Percentiles rank a stretch among this genome's conserved stretches.
Conservation (phyloP, 2,329 filamentous ascomycete species). For the Fusarium tanahbumbuense region DNA sequence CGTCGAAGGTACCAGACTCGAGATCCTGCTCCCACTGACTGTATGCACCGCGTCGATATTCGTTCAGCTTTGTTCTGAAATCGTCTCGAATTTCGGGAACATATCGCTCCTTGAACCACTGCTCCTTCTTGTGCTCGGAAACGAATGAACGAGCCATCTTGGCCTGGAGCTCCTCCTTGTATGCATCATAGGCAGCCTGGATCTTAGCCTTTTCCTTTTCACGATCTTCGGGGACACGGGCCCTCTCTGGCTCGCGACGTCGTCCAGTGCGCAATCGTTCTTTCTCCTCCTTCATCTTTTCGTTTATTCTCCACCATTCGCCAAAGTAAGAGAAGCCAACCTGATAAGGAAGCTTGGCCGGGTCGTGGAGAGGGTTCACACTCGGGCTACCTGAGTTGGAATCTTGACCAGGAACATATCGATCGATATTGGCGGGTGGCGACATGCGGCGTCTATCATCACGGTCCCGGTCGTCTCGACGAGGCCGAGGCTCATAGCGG, state of each 20-base stretch:
- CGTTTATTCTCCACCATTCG: slow-evolving; percentile 87
- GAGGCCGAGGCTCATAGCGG: slow-evolving; percentile 77
- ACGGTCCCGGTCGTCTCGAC: slow-evolving; percentile 74
- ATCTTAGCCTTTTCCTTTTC: slow-evolving; percentile 84
- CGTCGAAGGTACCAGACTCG: slow-evolving; percentile 87
- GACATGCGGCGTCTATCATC: slow-evolving; percentile 74
- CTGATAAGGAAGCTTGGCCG: slow-evolving; percentile 78
- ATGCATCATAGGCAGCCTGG: slow-evolving; percentile 74
- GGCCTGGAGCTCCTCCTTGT: slow-evolving; percentile 75
- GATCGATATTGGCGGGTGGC: slow-evolving; percentile 79
- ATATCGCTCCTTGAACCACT: slow-evolving; percentile 98
- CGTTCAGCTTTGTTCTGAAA: slow-evolving; percentile 79
- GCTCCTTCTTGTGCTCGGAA: slow-evolving; percentile 89
- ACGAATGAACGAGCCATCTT: slow-evolving; percentile 93
- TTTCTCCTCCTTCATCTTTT: slow-evolving; percentile 84
- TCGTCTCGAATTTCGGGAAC: slow-evolving; percentile 82
- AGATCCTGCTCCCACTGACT: slow-evolving; percentile 91
- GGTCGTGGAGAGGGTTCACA: slow-evolving; percentile 77
- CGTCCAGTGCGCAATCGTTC: slow-evolving; percentile 77
- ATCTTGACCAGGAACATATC: slow-evolving; percentile 83
- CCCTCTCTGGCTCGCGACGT: slow-evolving; percentile 71
- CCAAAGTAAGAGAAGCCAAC: slow-evolving; percentile 88
- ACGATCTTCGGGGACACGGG: slow-evolving; percentile 77
- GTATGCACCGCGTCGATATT: slow-evolving; percentile 82
- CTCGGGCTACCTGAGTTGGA: slow-evolving; percentile 54